phyloP scores from a whole-genome alignment of 208 protist genomes.

The Trypanosoma scelopori region DNA sequence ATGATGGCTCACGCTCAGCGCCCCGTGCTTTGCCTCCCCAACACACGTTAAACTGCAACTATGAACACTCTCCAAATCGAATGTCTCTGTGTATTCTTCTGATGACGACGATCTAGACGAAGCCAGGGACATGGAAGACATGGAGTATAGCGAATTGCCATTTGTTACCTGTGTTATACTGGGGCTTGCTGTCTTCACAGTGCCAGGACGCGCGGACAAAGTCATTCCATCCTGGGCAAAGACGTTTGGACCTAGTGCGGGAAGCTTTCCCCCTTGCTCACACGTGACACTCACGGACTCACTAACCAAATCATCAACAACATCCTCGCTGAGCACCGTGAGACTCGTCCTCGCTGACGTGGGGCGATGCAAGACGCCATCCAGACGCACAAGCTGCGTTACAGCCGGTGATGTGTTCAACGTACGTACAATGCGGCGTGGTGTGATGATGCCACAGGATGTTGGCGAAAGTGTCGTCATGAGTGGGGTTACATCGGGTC shows the following conservation, averaged over 20 bases:
- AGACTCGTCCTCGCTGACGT: slow-evolving; percentile 31
- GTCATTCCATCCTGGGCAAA: slow-evolving; percentile 34
- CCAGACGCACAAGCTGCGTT: slow-evolving; percentile 66
- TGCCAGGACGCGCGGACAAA: not conserved
- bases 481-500: not conserved
- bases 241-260: not conserved
- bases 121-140: not conserved
- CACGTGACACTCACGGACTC: slow-evolving; percentile 41
- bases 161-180: not conserved
- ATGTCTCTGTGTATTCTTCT: slow-evolving; percentile 7
- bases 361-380: slow-evolving; percentile 29
- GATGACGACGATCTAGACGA: slow-evolving; percentile 41
- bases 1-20: slow-evolving; percentile 13
- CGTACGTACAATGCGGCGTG: slow-evolving; percentile 61
- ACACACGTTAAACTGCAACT: slow-evolving; percentile 69
- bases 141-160: slow-evolving; percentile 7
- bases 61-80: slow-evolving; percentile 57
- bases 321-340: slow-evolving; percentile 52
- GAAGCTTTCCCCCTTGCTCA: not conserved
- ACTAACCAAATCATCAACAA: slow-evolving; percentile 57
- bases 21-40: slow-evolving; percentile 19
- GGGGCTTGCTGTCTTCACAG: not conserved
- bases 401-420: slow-evolving; percentile 39
- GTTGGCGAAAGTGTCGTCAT: slow-evolving; percentile 4
- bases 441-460: slow-evolving; percentile 22